These are phyloP conservation scores for Xylaria sp. DNA, from an alignment of 2,329 filamentous ascomycete species.

Conservation along the genomic window DNA sequence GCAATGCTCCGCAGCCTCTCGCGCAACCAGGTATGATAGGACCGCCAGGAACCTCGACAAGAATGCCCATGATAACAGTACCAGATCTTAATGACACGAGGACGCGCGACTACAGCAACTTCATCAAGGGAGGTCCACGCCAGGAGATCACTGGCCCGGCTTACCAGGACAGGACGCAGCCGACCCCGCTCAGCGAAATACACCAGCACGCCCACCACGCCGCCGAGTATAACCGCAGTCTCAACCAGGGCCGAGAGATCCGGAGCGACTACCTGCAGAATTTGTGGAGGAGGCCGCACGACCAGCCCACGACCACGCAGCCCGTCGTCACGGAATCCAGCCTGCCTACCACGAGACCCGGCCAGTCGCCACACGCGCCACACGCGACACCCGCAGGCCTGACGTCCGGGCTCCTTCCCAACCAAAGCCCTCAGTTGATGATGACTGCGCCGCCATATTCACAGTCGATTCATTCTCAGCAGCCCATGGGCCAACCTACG, in stretches of 20 bases:
- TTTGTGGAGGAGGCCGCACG: constrained; percentile 85
- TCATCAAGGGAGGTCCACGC: constrained; percentile 79
- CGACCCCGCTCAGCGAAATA: constrained; percentile 80
- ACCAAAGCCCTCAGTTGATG: constrained; percentile 74
- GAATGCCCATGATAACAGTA: constrained; percentile 86
- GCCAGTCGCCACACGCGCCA: constrained; percentile 69
- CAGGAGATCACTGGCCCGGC: constrained; percentile 89
- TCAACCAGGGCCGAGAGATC: constrained; percentile 82
- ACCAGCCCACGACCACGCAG: constrained; percentile 70
- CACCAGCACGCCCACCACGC: constrained; percentile 87
- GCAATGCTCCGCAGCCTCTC: constrained; percentile 72
- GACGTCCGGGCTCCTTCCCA: constrained; percentile 65
- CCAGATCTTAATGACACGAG: constrained; percentile 81
- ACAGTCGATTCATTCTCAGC: constrained; percentile 76
- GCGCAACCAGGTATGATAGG: constrained; percentile 79
- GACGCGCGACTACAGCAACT: constrained; percentile 82
- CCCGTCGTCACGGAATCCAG: constrained; percentile 58
- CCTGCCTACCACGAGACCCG: constrained; percentile 61
- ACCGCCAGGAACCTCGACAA: constrained; percentile 71
- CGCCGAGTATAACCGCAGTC: constrained; percentile 87
- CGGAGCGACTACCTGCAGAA: constrained; percentile 82
- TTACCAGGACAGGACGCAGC: constrained; percentile 87
- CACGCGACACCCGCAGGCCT: constrained; percentile 64
- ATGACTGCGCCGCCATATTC: constrained; percentile 74
- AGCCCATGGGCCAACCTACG: constrained; percentile 75